Percentiles rank a stretch among this genome's conserved stretches.
Conservation (phyloP, 1,284 basidiomycete genomes). For the Ceraceosorus guamensis region DNA sequence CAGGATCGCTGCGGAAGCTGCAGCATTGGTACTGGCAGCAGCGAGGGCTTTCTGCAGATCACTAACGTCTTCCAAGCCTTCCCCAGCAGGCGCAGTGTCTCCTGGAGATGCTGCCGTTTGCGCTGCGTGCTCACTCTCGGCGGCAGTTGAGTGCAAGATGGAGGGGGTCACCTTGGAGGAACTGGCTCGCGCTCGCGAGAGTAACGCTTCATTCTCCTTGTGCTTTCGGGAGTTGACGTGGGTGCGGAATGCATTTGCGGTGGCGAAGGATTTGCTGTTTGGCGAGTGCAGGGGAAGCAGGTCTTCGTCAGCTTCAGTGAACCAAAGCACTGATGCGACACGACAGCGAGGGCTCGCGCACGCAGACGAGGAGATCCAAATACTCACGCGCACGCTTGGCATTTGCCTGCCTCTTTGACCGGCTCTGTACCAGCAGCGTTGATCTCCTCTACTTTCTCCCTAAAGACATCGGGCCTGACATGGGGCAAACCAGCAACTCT, state of each 20-base stretch:
- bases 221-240: conserved; percentile 87
- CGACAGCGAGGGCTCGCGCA: background rate
- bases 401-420: conserved; percentile 57
- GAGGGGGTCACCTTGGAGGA: no score
- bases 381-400: conserved; percentile 72
- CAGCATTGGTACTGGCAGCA: background rate
- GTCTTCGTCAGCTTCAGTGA: no score
- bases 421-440: conserved; percentile 1
- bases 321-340: background rate
- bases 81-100: background rate
- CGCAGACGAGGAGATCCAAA: background rate
- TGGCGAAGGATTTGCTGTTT: conserved; percentile 80
- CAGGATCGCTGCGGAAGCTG: background rate
- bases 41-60: background rate
- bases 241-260: conserved; percentile 78
- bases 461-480: conserved; percentile 70
- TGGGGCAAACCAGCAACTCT: conserved; percentile 85
- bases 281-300: background rate
- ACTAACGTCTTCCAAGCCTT: conserved; percentile 8
- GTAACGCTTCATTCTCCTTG: conserved; percentile 62
- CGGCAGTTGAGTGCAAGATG: no score
- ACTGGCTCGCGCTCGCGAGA: no score
- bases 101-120: background rate
- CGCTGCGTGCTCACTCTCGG: background rate
- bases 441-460: conserved; percentile 65